Evolutionary conservation across 306 rosid species (phyloP).

Genomic region (Lathyrus aphaca): DNA sequence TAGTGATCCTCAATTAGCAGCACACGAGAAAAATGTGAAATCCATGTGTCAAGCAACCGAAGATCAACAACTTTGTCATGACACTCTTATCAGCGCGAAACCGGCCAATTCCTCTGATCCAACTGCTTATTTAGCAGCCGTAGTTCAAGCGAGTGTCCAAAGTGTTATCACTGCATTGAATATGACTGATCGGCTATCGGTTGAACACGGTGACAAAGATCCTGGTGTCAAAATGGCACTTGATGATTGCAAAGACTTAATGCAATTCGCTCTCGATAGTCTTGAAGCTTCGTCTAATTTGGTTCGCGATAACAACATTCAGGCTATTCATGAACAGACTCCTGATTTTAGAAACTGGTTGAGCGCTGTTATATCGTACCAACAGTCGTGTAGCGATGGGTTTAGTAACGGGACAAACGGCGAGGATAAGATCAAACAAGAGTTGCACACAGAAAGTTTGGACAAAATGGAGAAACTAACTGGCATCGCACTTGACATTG

Average conservation of each 20-base stretch:
- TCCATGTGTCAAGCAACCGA: slow-evolving; percentile 55
- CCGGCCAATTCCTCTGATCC: slow-evolving; percentile 38
- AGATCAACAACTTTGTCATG: slow-evolving; percentile 51
- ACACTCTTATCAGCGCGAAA: slow-evolving; percentile 38
- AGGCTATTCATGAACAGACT: slow-evolving; percentile 39
- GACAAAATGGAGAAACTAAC: slow-evolving; percentile 51
- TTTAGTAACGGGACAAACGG: slow-evolving; percentile 33
- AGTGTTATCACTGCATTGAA: slow-evolving; percentile 50
- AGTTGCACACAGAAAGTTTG: slow-evolving; percentile 14
- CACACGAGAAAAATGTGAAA: slow-evolving; percentile 48
- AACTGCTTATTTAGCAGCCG: slow-evolving; percentile 49
- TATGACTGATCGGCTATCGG: slow-evolving; percentile 47
- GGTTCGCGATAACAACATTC: slow-evolving; percentile 42
- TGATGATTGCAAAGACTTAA: slow-evolving; percentile 70
- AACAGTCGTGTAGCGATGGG: slow-evolving; percentile 59
- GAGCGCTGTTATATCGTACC: slow-evolving; percentile 62
- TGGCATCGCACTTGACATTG: slow-evolving; percentile 61
- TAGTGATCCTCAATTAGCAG: background rate
- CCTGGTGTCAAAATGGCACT: slow-evolving; percentile 55
- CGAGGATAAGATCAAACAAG: slow-evolving; percentile 32
- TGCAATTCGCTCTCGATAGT: slow-evolving; percentile 54
- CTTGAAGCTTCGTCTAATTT: slow-evolving; percentile 39
- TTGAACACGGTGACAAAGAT: slow-evolving; percentile 39
- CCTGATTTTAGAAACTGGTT: slow-evolving; percentile 73
- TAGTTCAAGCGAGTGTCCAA: slow-evolving; percentile 42